phyloP scores from a whole-genome alignment of 805 yeast species.

The Candida coquimbonensis region DNA sequence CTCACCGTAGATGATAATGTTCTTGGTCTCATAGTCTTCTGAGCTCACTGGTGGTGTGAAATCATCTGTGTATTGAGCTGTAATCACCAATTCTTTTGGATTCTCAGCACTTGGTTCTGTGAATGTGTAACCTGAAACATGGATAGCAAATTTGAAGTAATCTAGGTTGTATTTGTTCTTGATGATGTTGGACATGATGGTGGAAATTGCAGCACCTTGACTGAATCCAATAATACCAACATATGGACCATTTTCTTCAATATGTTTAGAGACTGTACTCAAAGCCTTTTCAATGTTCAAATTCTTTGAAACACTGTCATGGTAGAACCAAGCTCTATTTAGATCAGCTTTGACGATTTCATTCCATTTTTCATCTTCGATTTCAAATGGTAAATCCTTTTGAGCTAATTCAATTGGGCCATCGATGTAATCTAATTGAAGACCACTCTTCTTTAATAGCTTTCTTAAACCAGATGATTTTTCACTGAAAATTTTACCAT shows the following conservation, averaged over 20 bases:
- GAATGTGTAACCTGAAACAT: constrained; percentile 63
- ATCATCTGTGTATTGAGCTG: constrained; percentile 27
- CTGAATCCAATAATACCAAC: constrained; percentile 88
- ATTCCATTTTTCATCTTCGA: constrained; percentile 43
- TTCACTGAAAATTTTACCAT: constrained; percentile 74
- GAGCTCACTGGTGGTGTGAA: constrained; percentile 26
- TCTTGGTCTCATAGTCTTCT: constrained; percentile 28
- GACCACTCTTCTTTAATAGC: constrained; percentile 52
- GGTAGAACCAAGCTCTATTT: constrained; percentile 71
- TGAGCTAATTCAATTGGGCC: constrained; percentile 66
- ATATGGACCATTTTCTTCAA: constrained; percentile 69
- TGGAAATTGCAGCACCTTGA: constrained; percentile 89
- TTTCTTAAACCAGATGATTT: constrained; percentile 89
- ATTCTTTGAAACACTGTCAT: constrained; percentile 39
- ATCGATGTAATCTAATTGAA: constrained; percentile 68
- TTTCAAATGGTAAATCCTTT: constrained; percentile 70
- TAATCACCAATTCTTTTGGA: constrained; percentile 28
- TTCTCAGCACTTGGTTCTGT: constrained; percentile 31
- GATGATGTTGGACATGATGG: constrained; percentile 57
- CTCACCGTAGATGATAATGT: constrained; percentile 81
- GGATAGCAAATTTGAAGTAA: constrained; percentile 60
- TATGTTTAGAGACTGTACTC: constrained; percentile 38
- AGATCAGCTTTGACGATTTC: constrained; percentile 40
- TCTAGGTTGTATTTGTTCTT: constrained; percentile 29
- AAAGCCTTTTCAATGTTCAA: constrained; percentile 47